Evolutionary conservation across 2,329 filamentous ascomycete genomes (phyloP), one percentile per base, ranked within the genome.

Genomic region (Monosporascus sp.): DNA sequence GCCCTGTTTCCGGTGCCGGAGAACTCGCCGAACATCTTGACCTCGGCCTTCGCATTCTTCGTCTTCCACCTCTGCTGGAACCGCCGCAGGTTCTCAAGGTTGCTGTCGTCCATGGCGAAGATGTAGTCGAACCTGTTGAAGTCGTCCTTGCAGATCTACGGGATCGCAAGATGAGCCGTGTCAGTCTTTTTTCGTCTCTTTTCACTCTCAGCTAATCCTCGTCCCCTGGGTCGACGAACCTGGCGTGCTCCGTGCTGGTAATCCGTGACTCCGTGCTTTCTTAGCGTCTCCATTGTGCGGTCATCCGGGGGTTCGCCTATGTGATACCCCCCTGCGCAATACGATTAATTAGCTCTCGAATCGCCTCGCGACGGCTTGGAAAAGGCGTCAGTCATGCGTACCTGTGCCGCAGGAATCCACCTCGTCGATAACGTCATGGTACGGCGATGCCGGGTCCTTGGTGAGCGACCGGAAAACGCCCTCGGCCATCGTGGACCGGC

Each of bases 401-500:
- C 80, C 83, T 18, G 94, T 99, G 49, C 94, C 94, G 70, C 90
- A 94, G 8, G 89, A 95, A 71, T 97, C 94, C 61, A 97, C 84
- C 55, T 75, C 75, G 17, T 74, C 75, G 65, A 97, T 83, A 55
- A 77, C 74, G 47, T 72, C 76, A 62, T 79, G 76, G 64, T 83
- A 84, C 24, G 81, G 77, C 47, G 80, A 72, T 61, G 62, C 58
- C 35, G 60, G 72, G 54, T 86, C 81, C 60, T 81, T 77, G 41
- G 80, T 80, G 41, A 94, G 74, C 55, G 86, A 82, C 54, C 85
- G 83, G 74, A 99, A 97, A 60, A 96, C 89, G 49, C 89, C 94
- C 76, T 97, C 93, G 46, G 92, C 90, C 94, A 99, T 97, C 35
- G 94, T 89, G 7, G 91, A 96, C 56, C 82, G 79, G 69, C 91